Evolutionary conservation across 306 rosid genomes (phyloP).

Genomic region (Corylus avellana): DNA sequence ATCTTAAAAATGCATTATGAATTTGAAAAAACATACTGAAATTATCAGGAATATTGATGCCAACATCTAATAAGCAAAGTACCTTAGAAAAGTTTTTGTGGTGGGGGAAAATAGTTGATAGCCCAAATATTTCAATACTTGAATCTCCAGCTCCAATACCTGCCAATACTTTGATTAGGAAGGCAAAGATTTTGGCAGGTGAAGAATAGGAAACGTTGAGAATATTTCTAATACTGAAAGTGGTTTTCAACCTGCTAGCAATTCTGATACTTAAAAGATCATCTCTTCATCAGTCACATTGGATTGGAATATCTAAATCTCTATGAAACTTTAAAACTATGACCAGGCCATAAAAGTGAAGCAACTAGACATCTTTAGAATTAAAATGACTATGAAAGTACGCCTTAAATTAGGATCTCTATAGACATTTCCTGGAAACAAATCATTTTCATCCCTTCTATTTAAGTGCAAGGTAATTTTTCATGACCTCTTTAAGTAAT

Average conservation of each 20-base stretch:
- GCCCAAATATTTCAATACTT: slow-evolving; percentile 44
- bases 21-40: neutral
- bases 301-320: neutral
- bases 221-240: neutral
- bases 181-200: slow-evolving; percentile 20
- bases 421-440: neutral
- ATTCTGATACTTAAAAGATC: neutral
- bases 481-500: neutral
- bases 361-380: neutral
- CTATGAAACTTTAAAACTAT: neutral
- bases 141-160: slow-evolving; percentile 70
- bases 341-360: neutral
- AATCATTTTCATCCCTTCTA: neutral
- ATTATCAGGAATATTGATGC: neutral
- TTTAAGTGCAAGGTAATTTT: neutral
- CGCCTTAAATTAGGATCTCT: neutral
- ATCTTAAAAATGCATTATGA: slow-evolving; percentile 20
- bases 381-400: neutral
- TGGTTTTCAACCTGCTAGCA: no score
- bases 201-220: slow-evolving; percentile 2
- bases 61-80: slow-evolving; percentile 18
- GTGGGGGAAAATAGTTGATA: slow-evolving; percentile 70
- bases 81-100: slow-evolving; percentile 68
- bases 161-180: slow-evolving; percentile 33
- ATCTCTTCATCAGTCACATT: neutral